Conservation (phyloP, 2,329 filamentous ascomycete species). For the Neonectria magnoliae region DNA sequence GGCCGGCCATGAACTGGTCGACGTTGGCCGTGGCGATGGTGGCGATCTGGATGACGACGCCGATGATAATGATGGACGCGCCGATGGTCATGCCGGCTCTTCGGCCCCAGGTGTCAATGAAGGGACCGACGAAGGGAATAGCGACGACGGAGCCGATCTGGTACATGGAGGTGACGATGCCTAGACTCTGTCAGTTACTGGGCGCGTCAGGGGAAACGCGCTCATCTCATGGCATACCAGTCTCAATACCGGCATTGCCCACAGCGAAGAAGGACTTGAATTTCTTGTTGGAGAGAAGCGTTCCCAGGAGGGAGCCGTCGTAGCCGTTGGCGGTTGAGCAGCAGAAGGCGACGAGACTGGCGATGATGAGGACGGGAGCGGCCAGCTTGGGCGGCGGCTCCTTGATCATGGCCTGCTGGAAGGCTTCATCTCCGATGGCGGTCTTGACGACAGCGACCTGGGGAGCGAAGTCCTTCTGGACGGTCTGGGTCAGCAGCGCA, state of each 20-base stretch:
- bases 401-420: constrained; percentile 44
- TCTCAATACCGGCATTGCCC: constrained; percentile 35
- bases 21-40: constrained; percentile 43
- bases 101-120: constrained; percentile 59
- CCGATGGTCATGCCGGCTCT: constrained; percentile 59
- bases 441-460: constrained; percentile 33
- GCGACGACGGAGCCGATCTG: constrained; percentile 60
- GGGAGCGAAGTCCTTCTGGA: background rate
- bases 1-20: constrained; percentile 62
- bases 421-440: constrained; percentile 40
- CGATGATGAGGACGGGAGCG: constrained; percentile 33
- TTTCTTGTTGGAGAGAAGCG: constrained; percentile 56
- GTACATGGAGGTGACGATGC: constrained; percentile 54
- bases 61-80: constrained; percentile 54
- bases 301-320: constrained; percentile 62
- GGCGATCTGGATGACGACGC: constrained; percentile 57
- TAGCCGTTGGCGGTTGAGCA: constrained; percentile 45
- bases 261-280: constrained; percentile 60
- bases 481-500: background rate
- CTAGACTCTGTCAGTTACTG: constrained; percentile 3
- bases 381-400: constrained; percentile 39
- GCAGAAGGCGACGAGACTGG: constrained; percentile 42
- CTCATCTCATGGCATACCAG: constrained; percentile 21
- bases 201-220: too few species aligned
- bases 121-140: constrained; percentile 59